Evolutionary conservation across 108 stramenopile genomes (phyloP).

Genomic region (Chaetoceros muelleri): DNA sequence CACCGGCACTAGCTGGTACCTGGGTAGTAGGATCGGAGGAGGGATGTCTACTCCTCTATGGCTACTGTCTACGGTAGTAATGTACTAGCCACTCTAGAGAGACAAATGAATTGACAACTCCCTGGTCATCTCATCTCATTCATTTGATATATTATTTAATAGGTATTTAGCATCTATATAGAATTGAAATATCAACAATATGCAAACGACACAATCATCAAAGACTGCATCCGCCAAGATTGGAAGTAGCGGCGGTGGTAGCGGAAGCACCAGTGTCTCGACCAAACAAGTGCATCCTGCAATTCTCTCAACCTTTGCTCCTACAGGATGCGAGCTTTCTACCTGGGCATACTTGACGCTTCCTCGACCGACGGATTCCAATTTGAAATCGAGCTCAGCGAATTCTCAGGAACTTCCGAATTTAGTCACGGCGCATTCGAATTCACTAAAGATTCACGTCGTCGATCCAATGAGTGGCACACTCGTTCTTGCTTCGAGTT

Average conservation of each 20-base stretch:
- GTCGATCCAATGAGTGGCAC: conserved; percentile 41
- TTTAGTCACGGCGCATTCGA: conserved; percentile 70
- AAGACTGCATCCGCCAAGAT: too few species aligned
- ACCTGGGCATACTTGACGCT: conserved; percentile 61
- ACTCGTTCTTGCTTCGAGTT: conserved; percentile 35
- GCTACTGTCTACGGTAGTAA: too few species aligned
- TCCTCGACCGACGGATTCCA: conserved; percentile 12
- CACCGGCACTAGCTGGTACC: too few species aligned
- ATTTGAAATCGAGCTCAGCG: conserved; percentile 12
- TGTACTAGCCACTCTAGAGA: too few species aligned
- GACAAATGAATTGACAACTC: too few species aligned
- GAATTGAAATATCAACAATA: too few species aligned
- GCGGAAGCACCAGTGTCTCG: conserved; percentile 15
- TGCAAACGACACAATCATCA: too few species aligned
- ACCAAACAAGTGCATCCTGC: conserved; percentile 21
- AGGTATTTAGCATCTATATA: too few species aligned
- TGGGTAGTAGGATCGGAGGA: too few species aligned
- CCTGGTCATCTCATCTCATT: too few species aligned
- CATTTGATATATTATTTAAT: too few species aligned
- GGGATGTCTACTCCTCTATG: too few species aligned
- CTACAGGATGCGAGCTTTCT: conserved; percentile 32
- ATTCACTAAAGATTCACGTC: conserved; percentile 51
- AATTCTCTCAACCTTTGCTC: conserved; percentile 22
- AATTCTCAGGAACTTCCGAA: conserved; percentile 56
- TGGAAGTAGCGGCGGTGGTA: neutral